Percentiles rank a stretch among this genome's conserved stretches.
phyloP scores from a whole-genome alignment of 1,284 basidiomycete species.

The Hemileia vastatrix region DNA sequence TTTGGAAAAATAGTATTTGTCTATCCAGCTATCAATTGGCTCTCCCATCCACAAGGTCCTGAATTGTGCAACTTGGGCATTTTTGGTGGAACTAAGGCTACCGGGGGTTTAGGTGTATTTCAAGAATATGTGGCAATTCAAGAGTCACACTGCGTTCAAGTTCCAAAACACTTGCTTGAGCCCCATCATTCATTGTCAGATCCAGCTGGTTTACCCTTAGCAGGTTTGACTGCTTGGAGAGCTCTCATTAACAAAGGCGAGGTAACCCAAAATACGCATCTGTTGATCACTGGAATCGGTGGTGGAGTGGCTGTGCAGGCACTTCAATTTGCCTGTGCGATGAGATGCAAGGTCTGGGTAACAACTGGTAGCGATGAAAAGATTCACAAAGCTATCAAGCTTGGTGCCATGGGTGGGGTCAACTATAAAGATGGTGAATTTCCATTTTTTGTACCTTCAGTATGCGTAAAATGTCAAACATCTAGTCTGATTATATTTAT shows the following conservation, averaged over 20 bases:
- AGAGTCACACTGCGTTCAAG: background rate
- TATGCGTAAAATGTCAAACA: background rate
- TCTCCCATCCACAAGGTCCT: slow-evolving; percentile 4
- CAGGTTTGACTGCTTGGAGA: slow-evolving; percentile 14
- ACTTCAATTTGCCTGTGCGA: slow-evolving; percentile 12
- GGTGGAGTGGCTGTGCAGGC: slow-evolving; percentile 14
- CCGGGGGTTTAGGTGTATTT: slow-evolving; percentile 5
- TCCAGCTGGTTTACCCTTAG: slow-evolving; percentile 5
- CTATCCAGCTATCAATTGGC: slow-evolving; percentile 18
- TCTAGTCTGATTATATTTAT: no score
- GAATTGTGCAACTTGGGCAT: slow-evolving; percentile 17
- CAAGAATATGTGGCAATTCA: slow-evolving; percentile 5
- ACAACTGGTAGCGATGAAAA: slow-evolving; percentile 13
- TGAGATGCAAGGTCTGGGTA: slow-evolving; percentile 16
- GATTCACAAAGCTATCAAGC: background rate
- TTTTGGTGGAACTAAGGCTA: slow-evolving; percentile 4
- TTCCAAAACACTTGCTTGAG: background rate
- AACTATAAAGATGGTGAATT: slow-evolving; percentile 12
- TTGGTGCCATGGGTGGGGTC: slow-evolving; percentile 20
- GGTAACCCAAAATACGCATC: background rate
- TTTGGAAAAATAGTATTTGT: slow-evolving; percentile 1
- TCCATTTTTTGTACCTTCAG: background rate
- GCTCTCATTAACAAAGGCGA: slow-evolving; percentile 4
- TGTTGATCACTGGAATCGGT: slow-evolving; percentile 16
- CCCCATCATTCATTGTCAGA: no score